Conservation (phyloP, 805 yeast species). For the Candida coquimbonensis region DNA sequence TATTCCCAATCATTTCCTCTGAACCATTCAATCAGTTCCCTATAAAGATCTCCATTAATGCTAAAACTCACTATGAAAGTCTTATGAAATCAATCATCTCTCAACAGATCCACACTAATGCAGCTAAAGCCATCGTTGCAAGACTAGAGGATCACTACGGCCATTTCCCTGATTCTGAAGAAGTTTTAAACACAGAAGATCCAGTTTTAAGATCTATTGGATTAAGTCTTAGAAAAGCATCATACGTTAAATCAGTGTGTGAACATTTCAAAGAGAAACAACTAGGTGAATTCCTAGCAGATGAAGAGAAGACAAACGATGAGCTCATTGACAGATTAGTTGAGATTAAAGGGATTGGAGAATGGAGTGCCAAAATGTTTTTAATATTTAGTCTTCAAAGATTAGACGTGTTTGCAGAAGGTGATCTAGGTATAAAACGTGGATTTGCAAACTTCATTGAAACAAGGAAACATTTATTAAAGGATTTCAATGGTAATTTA, state of each 20-base stretch:
- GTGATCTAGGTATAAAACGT: conserved; percentile 79
- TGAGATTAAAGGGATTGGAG: conserved; percentile 63
- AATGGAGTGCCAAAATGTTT: conserved; percentile 91
- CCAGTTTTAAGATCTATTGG: conserved; percentile 60
- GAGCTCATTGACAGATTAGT: conserved; percentile 43
- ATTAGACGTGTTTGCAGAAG: conserved; percentile 64
- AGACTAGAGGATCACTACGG: conserved; percentile 36
- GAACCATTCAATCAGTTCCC: conserved; percentile 26
- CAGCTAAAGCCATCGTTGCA: conserved; percentile 59
- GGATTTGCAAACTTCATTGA: conserved; percentile 64
- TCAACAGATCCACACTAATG: conserved; percentile 75
- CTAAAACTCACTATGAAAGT: conserved; percentile 31
- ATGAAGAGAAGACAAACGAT: conserved; percentile 26
- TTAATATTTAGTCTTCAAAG: conserved; percentile 60
- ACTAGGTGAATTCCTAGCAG: conserved; percentile 14
- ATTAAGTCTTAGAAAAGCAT: conserved; percentile 58
- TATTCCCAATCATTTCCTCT: conserved; percentile 22
- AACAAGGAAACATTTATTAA: conserved; percentile 42
- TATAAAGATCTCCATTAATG: conserved; percentile 2
- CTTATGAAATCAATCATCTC: conserved; percentile 48
- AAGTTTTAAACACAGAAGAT: conserved; percentile 31
- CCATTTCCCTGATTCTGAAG: conserved; percentile 34
- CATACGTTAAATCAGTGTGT: conserved; percentile 52
- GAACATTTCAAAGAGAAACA: conserved; percentile 38
- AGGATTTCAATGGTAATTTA: conserved; percentile 36